These are phyloP conservation scores for Panellus pusillus DNA, from an alignment of 768 basidiomycete species.

Conservation along the genomic window DNA sequence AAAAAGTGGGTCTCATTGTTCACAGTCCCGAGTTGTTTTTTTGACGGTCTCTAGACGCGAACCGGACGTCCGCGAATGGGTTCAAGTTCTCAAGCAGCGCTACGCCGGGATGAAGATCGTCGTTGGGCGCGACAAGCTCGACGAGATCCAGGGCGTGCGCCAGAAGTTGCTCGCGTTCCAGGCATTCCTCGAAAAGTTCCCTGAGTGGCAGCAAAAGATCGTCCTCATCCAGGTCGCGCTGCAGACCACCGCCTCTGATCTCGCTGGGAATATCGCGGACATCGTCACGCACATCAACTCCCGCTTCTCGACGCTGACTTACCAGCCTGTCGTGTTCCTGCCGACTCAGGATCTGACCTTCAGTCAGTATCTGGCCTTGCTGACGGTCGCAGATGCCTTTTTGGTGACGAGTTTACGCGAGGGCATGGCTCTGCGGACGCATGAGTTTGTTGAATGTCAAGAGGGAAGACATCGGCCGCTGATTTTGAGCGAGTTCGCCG, in stretches of 20 bases:
- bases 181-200: slow-evolving; percentile 72
- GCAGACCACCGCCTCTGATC: slow-evolving; percentile 78
- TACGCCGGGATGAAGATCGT: slow-evolving; percentile 86
- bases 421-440: slow-evolving; percentile 83
- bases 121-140: slow-evolving; percentile 87
- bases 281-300: slow-evolving; percentile 80
- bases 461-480: slow-evolving; percentile 67
- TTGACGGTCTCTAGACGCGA: slow-evolving; percentile 47
- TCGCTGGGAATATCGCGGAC: slow-evolving; percentile 72
- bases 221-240: slow-evolving; percentile 88
- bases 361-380: slow-evolving; percentile 78
- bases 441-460: slow-evolving; percentile 87
- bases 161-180: slow-evolving; percentile 87
- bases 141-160: slow-evolving; percentile 82
- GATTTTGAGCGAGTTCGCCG: slow-evolving; percentile 86
- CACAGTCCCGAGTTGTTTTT: background rate
- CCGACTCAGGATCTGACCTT: slow-evolving; percentile 86
- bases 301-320: slow-evolving; percentile 79
- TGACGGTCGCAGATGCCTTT: slow-evolving; percentile 84
- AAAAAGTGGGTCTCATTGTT: slow-evolving; percentile 50
- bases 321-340: slow-evolving; percentile 84
- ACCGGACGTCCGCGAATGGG: slow-evolving; percentile 82
- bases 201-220: slow-evolving; percentile 79
- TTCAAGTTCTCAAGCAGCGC: slow-evolving; percentile 71
- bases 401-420: slow-evolving; percentile 82